Conservation (phyloP, 2,329 filamentous ascomycete genomes). For the Alternaria arbusti region DNA sequence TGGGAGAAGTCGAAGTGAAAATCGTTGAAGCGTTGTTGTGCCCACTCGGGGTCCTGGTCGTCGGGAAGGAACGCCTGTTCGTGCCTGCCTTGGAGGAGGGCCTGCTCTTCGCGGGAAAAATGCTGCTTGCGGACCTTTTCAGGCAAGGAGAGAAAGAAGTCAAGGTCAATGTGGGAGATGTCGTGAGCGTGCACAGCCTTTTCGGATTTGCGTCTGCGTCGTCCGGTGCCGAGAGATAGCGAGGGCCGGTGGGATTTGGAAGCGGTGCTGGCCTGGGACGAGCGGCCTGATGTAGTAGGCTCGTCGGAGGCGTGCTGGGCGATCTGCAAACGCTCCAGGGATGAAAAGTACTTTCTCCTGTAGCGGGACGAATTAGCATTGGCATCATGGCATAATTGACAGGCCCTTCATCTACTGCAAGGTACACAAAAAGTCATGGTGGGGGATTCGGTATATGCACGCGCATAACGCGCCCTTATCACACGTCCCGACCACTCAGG, state of each 20-base stretch:
- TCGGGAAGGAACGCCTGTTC: conserved; percentile 22
- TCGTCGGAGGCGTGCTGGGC: conserved; percentile 55
- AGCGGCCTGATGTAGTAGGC: conserved; percentile 27
- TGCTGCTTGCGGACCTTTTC: conserved; percentile 74
- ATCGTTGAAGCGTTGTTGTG: conserved; percentile 40
- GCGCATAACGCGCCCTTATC: conserved; percentile 28
- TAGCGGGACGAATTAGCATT: conserved; percentile 30
- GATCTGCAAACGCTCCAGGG: conserved; percentile 72
- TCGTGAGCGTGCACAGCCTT: conserved; percentile 37
- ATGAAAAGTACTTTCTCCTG: conserved; percentile 73
- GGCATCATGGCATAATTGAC: conserved; percentile 25
- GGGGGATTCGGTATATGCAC: conserved; percentile 36
- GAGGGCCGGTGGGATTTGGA: conserved; percentile 26
- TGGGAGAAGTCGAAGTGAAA: conserved; percentile 39
- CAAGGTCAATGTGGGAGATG: conserved; percentile 63
- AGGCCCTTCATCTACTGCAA: conserved; percentile 27
- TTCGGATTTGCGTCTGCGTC: conserved; percentile 45
- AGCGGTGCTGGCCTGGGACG: conserved; percentile 32
- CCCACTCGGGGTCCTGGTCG: conserved; percentile 20
- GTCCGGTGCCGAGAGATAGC: conserved; percentile 25
- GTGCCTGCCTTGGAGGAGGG: conserved; percentile 57
- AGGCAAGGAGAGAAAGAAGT: conserved; percentile 73
- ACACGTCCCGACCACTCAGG: conserved; percentile 25
- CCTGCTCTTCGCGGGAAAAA: conserved; percentile 75
- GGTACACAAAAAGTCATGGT: conserved; percentile 29